These are phyloP conservation scores for Xylaria curta DNA, from an alignment of 495 filamentous ascomycete species.

Conservation along the genomic window DNA sequence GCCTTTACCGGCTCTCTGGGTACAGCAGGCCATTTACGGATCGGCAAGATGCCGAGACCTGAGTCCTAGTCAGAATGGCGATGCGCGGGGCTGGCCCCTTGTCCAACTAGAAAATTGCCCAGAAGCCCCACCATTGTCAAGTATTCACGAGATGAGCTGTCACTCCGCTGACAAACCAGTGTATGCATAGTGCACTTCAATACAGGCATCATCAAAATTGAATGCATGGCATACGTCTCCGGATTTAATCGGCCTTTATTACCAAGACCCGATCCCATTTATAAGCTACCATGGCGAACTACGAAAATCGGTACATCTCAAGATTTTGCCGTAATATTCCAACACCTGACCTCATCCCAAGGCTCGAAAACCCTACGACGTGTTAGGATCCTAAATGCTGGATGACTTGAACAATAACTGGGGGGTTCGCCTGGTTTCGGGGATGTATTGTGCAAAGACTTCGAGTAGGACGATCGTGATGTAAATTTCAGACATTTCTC, in stretches of 20 bases:
- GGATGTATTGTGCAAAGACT: too few species aligned
- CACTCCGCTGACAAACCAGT: background rate
- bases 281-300: background rate
- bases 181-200: background rate
- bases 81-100: too few species aligned
- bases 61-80: too few species aligned
- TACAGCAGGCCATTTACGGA: too few species aligned
- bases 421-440: too few species aligned
- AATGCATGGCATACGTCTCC: background rate
- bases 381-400: too few species aligned
- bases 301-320: background rate
- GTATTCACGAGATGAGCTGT: background rate
- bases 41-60: too few species aligned
- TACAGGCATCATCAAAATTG: background rate
- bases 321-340: background rate
- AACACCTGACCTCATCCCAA: background rate
- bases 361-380: background rate
- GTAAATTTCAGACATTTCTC: too few species aligned
- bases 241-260: background rate
- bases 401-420: too few species aligned
- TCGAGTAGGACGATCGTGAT: too few species aligned
- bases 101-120: background rate
- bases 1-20: too few species aligned
- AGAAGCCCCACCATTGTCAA: background rate
- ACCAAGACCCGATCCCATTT: background rate